phyloP scores from a whole-genome alignment of 306 rosid genomes.

The barrel medic (Medicago truncatula) region MtrunA17r5.0-ANR NC_053043.1:13291001-13291500 shows the following conservation, averaged over 20 bases:
- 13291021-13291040: not conserved
- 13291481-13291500: not conserved
- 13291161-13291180: not conserved
- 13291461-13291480: not conserved
- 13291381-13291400: not conserved
- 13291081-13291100: not conserved
- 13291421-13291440: not conserved
- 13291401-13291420: not conserved
- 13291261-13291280: not conserved
- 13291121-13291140: not conserved
- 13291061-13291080: not conserved
- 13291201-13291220: not conserved
- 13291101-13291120: not conserved
- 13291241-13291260: not conserved
- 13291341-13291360: not conserved
- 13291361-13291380: not conserved
- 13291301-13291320: too few species aligned
- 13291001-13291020: not conserved
- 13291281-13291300: too few species aligned
- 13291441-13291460: not conserved
- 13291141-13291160: too few species aligned
- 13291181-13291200: not conserved
- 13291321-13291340: too few species aligned
- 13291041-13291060: not conserved
- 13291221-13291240: not conserved